Conservation (phyloP, 2,329 filamentous ascomycete genomes). For the Aphanoascus verrucosus region DNA sequence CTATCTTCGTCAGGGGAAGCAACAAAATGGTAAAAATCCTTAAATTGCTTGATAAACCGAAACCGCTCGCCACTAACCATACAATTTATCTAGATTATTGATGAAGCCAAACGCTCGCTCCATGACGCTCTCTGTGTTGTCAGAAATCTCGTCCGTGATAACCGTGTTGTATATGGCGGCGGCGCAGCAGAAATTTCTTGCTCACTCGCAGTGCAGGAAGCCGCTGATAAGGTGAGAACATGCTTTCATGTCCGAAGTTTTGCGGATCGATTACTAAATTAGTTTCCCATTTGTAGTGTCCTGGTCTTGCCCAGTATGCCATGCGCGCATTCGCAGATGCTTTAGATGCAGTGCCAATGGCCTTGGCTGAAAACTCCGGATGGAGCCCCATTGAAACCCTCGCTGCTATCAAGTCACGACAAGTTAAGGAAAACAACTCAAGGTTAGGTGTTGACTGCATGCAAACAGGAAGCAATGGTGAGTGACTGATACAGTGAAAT, state of each 20-base stretch:
- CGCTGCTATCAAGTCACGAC: slow-evolving; percentile 88
- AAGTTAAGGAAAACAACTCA: slow-evolving; percentile 73
- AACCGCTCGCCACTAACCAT: neutral
- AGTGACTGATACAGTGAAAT: slow-evolving; percentile 27
- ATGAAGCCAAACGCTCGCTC: slow-evolving; percentile 93
- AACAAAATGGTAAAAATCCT: slow-evolving; percentile 82
- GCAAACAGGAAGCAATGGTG: slow-evolving; percentile 78
- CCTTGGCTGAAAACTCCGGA: slow-evolving; percentile 92
- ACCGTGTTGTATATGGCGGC: slow-evolving; percentile 93
- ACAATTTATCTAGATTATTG: slow-evolving; percentile 62
- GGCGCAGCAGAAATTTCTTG: slow-evolving; percentile 96
- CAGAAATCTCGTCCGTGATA: slow-evolving; percentile 88
- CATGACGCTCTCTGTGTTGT: slow-evolving; percentile 97
- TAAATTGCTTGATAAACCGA: slow-evolving; percentile 4
- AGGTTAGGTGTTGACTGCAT: slow-evolving; percentile 95
- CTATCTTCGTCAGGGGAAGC: slow-evolving; percentile 88
- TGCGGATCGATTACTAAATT: neutral
- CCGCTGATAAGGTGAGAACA: slow-evolving; percentile 58
- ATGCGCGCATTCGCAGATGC: slow-evolving; percentile 98
- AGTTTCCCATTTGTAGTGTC: slow-evolving; percentile 47
- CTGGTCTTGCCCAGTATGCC: slow-evolving; percentile 95
- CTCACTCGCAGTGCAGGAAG: slow-evolving; percentile 89
- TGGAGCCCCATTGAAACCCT: slow-evolving; percentile 92
- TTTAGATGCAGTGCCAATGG: slow-evolving; percentile 86
- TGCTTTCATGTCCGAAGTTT: neutral